Evolutionary conservation across 176 grass and related monocot species (phyloP), one percentile per base, ranked within the genome.

Genomic region (Aegilops bicornis): DNA sequence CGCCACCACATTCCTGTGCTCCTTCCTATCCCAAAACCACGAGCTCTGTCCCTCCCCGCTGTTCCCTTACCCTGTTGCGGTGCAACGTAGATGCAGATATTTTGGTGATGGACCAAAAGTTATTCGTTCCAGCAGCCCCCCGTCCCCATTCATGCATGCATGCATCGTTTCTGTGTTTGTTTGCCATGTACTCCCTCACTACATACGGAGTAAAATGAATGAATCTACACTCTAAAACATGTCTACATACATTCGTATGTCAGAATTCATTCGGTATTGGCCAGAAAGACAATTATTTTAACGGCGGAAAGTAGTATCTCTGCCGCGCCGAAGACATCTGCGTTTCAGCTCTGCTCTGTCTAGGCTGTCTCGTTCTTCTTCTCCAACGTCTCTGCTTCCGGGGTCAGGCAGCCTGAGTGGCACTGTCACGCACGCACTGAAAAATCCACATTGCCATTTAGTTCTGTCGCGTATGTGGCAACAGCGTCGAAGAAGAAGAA

Each of bases 321-420:
- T 13, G 62, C 50, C 27, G 36, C 1, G 50, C 50, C 48, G 16
- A 5, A 39, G 50, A 20, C 30, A 68, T 47, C 73, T 13, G 83
- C 37, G 30, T 64, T 78, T 79, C 50, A 64, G 11, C 43, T 39
- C 8, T 27, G 73, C 76, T 85, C 68, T 75, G 73, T 31, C 40
- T 29, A 11, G 6, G 13, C 0, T 58, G 54, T 58, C 54, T 8
- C 54, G 48, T 5, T 52, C 48, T 2, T 31, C 30, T 27, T 39
- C 37, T 39, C 37, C 37, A 39, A 39, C 7, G 37, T 39, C 37
- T 39, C 37, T 39, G 37, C 37, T 39, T 52, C 48, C 47, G 45
- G 13, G 4, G 45, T 15, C 45, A 48, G 43, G 11, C 35, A 36
- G 36, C 1, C 12, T 15, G 45, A 14, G 14, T 13, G 45, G 1